Conservation (phyloP, 345 rosid species). For the Eucalyptus guilfoylei region DNA sequence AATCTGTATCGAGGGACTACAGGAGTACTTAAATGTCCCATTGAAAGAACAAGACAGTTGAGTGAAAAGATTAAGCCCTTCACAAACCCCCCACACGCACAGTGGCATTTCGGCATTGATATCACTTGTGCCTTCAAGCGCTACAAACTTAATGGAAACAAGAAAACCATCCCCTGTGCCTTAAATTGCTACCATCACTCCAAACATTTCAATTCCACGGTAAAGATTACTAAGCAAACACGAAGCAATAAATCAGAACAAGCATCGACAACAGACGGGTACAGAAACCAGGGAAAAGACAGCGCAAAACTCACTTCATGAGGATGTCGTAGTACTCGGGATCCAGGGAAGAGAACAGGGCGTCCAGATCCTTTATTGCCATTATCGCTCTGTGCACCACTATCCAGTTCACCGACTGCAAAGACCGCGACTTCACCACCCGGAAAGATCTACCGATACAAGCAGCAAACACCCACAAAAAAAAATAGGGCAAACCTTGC, state of each 20-base stretch:
- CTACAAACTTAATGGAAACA: neutral
- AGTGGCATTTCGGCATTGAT: neutral
- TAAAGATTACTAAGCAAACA: neutral
- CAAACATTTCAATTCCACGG: neutral
- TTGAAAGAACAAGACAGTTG: neutral
- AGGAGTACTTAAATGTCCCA: neutral
- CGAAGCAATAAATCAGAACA: neutral
- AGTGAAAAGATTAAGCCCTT: neutral
- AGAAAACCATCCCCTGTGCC: neutral
- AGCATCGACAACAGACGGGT: neutral
- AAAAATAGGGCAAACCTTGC: conserved; percentile 45
- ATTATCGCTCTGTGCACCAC: too few species aligned
- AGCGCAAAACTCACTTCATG: conserved; percentile 56
- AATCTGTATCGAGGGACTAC: neutral
- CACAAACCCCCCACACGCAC: neutral
- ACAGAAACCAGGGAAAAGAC: neutral
- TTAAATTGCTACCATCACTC: neutral
- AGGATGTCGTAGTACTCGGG: conserved; percentile 87
- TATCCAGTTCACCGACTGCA: too few species aligned
- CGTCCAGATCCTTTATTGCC: conserved; percentile 46
- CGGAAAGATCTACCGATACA: neutral
- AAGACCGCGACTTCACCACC: neutral
- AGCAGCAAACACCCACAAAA: neutral
- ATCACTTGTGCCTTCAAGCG: neutral
- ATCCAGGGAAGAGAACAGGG: conserved; percentile 66